phyloP scores from a whole-genome alignment of 352 stramenopile genomes.

The Phytophthora ohioensis region DNA sequence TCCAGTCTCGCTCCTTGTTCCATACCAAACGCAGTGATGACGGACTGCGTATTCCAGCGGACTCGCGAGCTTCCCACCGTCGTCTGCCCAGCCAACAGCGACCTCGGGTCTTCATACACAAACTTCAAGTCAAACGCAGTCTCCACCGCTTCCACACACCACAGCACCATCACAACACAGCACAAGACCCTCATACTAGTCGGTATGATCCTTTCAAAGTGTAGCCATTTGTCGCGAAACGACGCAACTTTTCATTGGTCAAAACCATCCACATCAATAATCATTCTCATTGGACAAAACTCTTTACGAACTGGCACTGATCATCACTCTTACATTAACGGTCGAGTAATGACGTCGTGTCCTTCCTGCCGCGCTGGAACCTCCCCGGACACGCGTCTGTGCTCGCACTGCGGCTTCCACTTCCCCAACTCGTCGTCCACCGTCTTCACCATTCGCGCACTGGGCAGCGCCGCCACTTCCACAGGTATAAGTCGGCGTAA shows the following conservation, averaged over 20 bases:
- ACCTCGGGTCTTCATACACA: conserved; percentile 14
- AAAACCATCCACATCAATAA: conserved; percentile 4
- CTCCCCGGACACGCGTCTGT: conserved; percentile 50
- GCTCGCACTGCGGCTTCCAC: conserved; percentile 58
- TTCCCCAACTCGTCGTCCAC: conserved; percentile 15
- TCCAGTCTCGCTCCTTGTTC: conserved; percentile 55
- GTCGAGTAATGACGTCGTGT: conserved; percentile 39
- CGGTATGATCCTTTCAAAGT: neutral
- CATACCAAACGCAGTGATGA: conserved; percentile 70
- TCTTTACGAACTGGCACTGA: neutral
- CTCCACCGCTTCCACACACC: conserved; percentile 13
- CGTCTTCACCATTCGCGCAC: conserved; percentile 20
- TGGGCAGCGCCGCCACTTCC: conserved; percentile 31
- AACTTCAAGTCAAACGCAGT: conserved; percentile 18
- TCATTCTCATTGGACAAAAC: conserved; percentile 3
- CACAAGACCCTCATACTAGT: conserved; percentile 2
- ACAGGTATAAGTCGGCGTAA: conserved; percentile 28
- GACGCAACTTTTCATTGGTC: conserved; percentile 14
- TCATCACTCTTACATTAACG: neutral
- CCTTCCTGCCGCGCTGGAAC: conserved; percentile 48
- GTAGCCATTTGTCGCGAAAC: conserved; percentile 28
- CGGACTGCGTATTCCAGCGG: conserved; percentile 71
- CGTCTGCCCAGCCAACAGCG: neutral
- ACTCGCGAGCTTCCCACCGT: conserved; percentile 25
- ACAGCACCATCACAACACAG: neutral